Conservation (phyloP, 176 grass and related monocot species). For the Microstegium vimineum region DNA sequence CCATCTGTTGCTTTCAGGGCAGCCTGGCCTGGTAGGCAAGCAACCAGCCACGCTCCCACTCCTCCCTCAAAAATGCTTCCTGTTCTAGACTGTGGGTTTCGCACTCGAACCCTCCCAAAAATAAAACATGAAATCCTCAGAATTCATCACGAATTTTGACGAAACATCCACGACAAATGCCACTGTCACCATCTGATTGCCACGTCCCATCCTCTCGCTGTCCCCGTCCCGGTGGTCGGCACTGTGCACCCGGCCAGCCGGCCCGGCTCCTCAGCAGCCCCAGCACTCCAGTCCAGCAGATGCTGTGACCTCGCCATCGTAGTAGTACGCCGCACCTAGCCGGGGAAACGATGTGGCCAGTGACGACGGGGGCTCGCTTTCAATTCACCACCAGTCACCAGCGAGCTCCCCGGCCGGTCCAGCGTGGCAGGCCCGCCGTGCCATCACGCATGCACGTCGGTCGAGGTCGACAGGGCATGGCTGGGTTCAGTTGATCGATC, state of each 20-base stretch:
- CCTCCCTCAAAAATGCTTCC: not conserved
- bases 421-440: not conserved
- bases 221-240: not conserved
- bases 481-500: conserved; percentile 15
- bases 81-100: not conserved
- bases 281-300: not conserved
- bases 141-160: not conserved
- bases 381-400: not conserved
- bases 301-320: not conserved
- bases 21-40: not conserved
- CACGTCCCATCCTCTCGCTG: not conserved
- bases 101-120: no score
- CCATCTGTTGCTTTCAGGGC: conserved; percentile 14
- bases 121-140: no score
- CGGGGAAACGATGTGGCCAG: no score
- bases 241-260: not conserved
- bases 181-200: not conserved
- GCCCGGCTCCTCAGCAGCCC: not conserved
- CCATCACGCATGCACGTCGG: not conserved
- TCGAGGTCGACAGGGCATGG: not conserved
- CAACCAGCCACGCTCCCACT: not conserved
- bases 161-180: not conserved
- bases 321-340: not conserved
- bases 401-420: not conserved
- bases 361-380: not conserved